These are phyloP conservation scores for Diaporthe nobilis DNA, from an alignment of 2,329 filamentous ascomycete genomes.

Conservation along the genomic window DNA sequence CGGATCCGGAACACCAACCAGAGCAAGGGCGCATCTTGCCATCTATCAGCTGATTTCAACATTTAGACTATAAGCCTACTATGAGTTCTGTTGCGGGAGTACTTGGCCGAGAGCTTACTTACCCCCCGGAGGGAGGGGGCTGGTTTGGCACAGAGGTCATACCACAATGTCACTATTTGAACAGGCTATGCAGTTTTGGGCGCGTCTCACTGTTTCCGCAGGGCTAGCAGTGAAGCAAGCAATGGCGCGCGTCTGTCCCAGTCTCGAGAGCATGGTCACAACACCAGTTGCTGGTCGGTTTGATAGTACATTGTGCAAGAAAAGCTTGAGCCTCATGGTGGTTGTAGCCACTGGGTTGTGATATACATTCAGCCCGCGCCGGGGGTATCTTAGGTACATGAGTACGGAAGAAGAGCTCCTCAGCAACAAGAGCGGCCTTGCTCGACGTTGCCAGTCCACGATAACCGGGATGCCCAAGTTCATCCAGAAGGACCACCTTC, in stretches of 20 bases:
- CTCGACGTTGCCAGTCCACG: not conserved
- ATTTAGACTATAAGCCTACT: not conserved
- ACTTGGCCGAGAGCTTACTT: not conserved
- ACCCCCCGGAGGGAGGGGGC: too few relatives aligned
- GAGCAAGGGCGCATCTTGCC: constrained; percentile 1
- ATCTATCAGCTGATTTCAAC: constrained; percentile 17
- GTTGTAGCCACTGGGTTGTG: constrained; percentile 9
- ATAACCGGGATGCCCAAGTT: not conserved
- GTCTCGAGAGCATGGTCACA: not conserved
- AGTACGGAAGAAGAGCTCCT: constrained; percentile 28
- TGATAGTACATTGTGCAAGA: constrained; percentile 21
- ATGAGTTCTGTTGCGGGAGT: not conserved
- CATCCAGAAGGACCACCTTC: not conserved
- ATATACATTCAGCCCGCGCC: constrained; percentile 17
- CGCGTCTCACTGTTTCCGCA: not conserved
- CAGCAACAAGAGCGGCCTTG: not conserved
- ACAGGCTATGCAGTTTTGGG: not conserved
- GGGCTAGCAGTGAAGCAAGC: not conserved
- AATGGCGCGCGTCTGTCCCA: not conserved
- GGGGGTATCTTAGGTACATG: constrained; percentile 37
- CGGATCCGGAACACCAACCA: constrained; percentile 14
- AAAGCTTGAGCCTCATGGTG: constrained; percentile 23
- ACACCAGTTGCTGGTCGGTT: not conserved
- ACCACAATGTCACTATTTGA: not conserved
- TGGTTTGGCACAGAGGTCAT: not conserved